phyloP scores from a whole-genome alignment of 2,329 filamentous ascomycete species.

The Botrytis tulipae region DNA sequence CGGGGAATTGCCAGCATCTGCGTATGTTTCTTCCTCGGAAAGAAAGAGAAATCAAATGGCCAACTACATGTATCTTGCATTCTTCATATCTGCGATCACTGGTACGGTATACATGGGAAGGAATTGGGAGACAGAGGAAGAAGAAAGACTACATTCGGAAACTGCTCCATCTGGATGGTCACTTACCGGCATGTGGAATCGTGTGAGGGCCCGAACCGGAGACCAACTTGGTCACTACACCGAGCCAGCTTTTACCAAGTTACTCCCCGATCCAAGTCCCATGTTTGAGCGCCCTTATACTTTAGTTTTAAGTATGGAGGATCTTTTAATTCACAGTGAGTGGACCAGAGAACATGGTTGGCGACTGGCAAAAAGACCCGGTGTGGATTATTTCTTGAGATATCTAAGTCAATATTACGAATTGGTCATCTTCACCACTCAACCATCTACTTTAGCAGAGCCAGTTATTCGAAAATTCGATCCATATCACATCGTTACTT shows the following conservation, averaged over 20 bases:
- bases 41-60: conserved; percentile 73
- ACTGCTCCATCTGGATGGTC: conserved; percentile 81
- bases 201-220: conserved; percentile 70
- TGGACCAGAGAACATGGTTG: conserved; percentile 94
- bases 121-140: conserved; percentile 77
- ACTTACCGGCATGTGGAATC: conserved; percentile 72
- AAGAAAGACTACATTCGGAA: conserved; percentile 61
- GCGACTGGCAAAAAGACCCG: conserved; percentile 91
- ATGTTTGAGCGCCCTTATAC: conserved; percentile 85
- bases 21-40: conserved; percentile 89
- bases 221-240: conserved; percentile 89
- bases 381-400: conserved; percentile 93
- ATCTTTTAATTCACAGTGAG: conserved; percentile 90
- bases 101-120: conserved; percentile 70
- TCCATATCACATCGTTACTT: conserved; percentile 91
- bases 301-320: conserved; percentile 86
- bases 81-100: conserved; percentile 55
- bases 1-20: conserved; percentile 69
- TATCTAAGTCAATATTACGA: conserved; percentile 99
- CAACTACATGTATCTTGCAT: conserved; percentile 67
- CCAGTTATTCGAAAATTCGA: conserved; percentile 91
- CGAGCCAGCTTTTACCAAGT: conserved; percentile 90
- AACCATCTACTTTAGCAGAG: conserved; percentile 80
- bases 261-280: conserved; percentile 80
- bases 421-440: conserved; percentile 89